Conservation (phyloP, 495 filamentous ascomycete species). For the Penicillium maclennaniae region DNA sequence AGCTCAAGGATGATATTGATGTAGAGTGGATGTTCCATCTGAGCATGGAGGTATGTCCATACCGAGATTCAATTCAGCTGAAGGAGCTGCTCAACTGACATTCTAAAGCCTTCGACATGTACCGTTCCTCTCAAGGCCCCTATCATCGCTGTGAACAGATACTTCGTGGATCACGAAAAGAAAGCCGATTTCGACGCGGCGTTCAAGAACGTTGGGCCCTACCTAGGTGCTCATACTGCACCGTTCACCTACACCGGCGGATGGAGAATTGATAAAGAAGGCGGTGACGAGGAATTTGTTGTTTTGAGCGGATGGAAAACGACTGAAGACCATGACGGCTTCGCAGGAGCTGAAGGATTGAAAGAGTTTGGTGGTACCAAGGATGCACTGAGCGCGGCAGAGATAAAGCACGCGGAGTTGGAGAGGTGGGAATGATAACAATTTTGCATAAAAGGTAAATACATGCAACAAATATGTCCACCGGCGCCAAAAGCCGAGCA, state of each 20-base stretch:
- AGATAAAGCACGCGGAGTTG: constrained; percentile 41
- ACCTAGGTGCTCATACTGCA: constrained; percentile 34
- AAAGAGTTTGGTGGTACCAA: constrained; percentile 33
- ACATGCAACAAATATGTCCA: constrained; percentile 5
- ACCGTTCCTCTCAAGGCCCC: constrained; percentile 36
- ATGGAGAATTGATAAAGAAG: constrained; percentile 46
- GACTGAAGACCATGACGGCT: constrained; percentile 42
- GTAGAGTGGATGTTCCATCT: constrained; percentile 40
- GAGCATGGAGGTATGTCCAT: constrained; percentile 22
- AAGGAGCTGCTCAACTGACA: neutral
- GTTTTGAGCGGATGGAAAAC: constrained; percentile 49
- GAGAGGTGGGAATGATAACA: constrained; percentile 18
- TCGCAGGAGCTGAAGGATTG: constrained; percentile 34
- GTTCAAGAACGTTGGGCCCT: constrained; percentile 26
- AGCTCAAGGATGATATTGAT: constrained; percentile 39
- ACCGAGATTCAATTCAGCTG: neutral
- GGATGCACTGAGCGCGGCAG: constrained; percentile 26
- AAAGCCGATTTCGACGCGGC: constrained; percentile 36
- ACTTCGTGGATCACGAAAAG: constrained; percentile 38
- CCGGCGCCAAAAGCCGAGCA: neutral
- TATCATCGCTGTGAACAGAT: constrained; percentile 40
- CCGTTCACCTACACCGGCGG: constrained; percentile 37
- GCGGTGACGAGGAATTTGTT: constrained; percentile 46
- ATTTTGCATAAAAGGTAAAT: constrained; percentile 2
- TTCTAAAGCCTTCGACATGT: constrained; percentile 4